Conservation (phyloP, 2,329 filamentous ascomycete species). For the Monosporascus sp. region DNA sequence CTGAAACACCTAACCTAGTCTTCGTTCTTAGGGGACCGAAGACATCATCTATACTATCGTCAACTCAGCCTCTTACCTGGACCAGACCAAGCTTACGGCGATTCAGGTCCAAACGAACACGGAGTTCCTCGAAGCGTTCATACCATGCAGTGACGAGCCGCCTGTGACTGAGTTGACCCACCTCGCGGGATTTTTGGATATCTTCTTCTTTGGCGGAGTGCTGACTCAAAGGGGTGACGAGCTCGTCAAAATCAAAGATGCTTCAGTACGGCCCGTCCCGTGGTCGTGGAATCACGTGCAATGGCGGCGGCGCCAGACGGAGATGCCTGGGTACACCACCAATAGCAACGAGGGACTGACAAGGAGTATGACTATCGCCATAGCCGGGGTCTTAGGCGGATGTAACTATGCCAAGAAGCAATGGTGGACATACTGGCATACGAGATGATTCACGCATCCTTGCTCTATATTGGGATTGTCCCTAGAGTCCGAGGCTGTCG, state of each 20-base stretch:
- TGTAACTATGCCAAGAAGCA: not conserved
- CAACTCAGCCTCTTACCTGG: not conserved
- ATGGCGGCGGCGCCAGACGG: not conserved
- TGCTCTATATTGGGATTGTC: not conserved
- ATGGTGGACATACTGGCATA: not conserved
- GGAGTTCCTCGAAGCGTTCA: not conserved
- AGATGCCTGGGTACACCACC: not conserved
- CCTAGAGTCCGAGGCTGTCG: not conserved
- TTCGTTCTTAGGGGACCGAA: not conserved
- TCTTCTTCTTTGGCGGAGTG: too few relatives aligned
- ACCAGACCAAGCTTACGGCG: not conserved
- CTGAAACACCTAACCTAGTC: not conserved
- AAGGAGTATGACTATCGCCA: not conserved
- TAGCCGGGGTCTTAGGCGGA: not conserved
- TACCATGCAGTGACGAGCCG: not conserved
- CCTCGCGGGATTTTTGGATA: not conserved
- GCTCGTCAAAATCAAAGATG: too few relatives aligned
- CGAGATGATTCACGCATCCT: not conserved
- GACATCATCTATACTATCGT: not conserved
- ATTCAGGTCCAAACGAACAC: not conserved
- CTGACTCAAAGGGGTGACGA: too few relatives aligned
- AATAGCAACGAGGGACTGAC: not conserved
- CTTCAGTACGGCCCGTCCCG: too few relatives aligned
- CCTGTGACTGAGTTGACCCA: not conserved
- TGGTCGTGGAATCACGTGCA: not conserved